Percentiles rank a stretch among this genome's conserved stretches.
Conservation (phyloP, 1,284 basidiomycete genomes). For the Vanrija sp. region DNA sequence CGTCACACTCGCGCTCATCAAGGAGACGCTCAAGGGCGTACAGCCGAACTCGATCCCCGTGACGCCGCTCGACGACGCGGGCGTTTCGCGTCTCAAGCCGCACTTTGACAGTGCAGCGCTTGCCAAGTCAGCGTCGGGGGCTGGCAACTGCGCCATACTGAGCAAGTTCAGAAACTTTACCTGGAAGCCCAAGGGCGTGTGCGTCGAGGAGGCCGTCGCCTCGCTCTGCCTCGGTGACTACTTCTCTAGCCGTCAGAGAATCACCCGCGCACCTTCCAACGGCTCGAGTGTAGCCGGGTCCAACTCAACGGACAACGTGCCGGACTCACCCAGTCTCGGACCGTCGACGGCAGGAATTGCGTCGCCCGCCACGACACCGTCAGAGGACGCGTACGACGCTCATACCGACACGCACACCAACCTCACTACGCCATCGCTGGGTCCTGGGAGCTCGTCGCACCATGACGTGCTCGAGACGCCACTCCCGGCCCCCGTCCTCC, state of each 20-base stretch:
- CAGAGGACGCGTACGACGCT: neutral
- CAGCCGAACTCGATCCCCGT: neutral
- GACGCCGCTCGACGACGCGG: neutral
- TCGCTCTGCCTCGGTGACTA: slow-evolving; percentile 37
- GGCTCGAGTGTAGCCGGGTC: neutral
- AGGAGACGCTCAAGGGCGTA: slow-evolving; percentile 18
- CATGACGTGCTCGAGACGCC: neutral
- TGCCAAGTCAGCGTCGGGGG: neutral
- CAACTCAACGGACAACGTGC: neutral
- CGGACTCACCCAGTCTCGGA: neutral
- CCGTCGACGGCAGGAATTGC: neutral
- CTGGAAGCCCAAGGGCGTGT: slow-evolving; percentile 35
- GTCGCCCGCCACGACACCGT: neutral
- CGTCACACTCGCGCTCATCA: slow-evolving; percentile 32
- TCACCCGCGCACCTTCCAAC: neutral
- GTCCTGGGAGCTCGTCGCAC: neutral
- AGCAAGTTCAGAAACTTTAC: too few relatives aligned
- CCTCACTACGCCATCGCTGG: neutral
- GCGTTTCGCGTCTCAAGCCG: neutral
- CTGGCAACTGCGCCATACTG: too few relatives aligned
- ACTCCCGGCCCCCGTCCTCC: neutral
- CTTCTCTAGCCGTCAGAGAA: slow-evolving; percentile 23
- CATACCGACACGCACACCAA: neutral
- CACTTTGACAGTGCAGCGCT: slow-evolving; percentile 4
- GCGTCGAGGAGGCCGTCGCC: slow-evolving; percentile 37